Evolutionary conservation across 2,329 filamentous ascomycete species (phyloP).

Genomic region (Aureobasidium sp.): DNA sequence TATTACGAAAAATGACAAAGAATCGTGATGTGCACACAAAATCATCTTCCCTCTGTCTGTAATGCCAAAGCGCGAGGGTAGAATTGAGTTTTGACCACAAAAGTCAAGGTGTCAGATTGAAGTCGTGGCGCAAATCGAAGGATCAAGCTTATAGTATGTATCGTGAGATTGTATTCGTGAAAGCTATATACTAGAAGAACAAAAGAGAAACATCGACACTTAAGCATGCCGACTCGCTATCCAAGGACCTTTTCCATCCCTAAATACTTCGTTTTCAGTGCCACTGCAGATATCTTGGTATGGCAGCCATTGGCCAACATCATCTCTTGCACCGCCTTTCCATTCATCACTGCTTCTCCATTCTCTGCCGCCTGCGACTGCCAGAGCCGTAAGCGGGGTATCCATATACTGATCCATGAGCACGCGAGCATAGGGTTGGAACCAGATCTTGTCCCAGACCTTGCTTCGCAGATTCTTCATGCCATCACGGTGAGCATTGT

Average conservation of each 20-base stretch:
- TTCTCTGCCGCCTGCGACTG: slow-evolving; percentile 28
- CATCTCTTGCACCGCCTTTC: slow-evolving; percentile 13
- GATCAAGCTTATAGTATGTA: background rate
- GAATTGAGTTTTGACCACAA: too few relatives aligned
- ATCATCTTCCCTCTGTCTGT: too few relatives aligned
- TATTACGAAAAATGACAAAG: too few relatives aligned
- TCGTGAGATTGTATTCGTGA: background rate
- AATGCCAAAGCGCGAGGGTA: too few relatives aligned
- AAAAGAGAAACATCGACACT: background rate
- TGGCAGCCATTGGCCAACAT: slow-evolving; percentile 22
- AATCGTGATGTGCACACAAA: too few relatives aligned
- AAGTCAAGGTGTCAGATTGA: too few relatives aligned
- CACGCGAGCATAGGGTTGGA: slow-evolving; percentile 13
- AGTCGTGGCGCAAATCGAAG: background rate
- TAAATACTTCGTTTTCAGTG: slow-evolving; percentile 1
- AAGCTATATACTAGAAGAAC: background rate
- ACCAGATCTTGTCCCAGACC: slow-evolving; percentile 15
- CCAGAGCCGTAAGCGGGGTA: slow-evolving; percentile 17
- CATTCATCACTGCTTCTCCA: slow-evolving; percentile 5
- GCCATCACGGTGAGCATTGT: slow-evolving; percentile 10
- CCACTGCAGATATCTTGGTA: slow-evolving; percentile 5
- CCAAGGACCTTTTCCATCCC: slow-evolving; percentile 10
- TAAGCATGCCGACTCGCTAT: background rate
- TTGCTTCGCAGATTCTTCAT: background rate
- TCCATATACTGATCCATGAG: slow-evolving; percentile 14